Conservation (phyloP, 1,139 yeast genomes). For the Debaryomyces coudertii region DNA sequence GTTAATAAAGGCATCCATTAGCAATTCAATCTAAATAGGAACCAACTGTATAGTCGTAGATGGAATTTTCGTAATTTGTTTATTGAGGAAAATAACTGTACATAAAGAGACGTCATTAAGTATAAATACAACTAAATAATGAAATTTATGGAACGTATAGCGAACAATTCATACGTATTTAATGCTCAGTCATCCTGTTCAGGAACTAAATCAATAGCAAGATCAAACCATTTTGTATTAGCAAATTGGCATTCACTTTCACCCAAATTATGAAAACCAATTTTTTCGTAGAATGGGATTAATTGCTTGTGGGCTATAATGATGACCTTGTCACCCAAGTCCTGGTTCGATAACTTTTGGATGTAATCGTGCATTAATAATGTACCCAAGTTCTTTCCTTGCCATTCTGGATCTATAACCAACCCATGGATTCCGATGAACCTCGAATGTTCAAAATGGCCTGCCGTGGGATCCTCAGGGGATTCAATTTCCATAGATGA, state of each 20-base stretch:
- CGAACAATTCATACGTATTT: background rate
- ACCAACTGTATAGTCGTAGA: too few relatives aligned
- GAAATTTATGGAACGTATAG: background rate
- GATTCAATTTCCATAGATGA: conserved; percentile 69
- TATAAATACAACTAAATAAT: conserved; percentile 1
- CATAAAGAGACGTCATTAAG: background rate
- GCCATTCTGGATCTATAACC: conserved; percentile 77
- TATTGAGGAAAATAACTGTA: background rate
- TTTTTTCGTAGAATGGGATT: conserved; percentile 74
- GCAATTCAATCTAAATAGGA: too few relatives aligned
- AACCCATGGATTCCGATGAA: conserved; percentile 82
- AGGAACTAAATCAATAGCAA: conserved; percentile 63
- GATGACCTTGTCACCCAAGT: conserved; percentile 76
- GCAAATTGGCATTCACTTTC: conserved; percentile 61
- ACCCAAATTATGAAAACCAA: conserved; percentile 75
- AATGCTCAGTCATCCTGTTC: conserved; percentile 46
- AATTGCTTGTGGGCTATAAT: conserved; percentile 72
- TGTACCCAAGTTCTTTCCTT: conserved; percentile 81
- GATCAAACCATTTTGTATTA: conserved; percentile 66
- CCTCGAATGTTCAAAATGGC: conserved; percentile 77
- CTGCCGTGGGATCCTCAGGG: conserved; percentile 42
- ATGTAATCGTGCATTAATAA: conserved; percentile 84
- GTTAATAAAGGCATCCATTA: too few relatives aligned
- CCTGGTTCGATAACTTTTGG: conserved; percentile 86
- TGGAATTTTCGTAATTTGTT: background rate